Base-by-base conservation (phyloP, 768 basidiomycete species). In the Mycena capillaripes region DNA sequence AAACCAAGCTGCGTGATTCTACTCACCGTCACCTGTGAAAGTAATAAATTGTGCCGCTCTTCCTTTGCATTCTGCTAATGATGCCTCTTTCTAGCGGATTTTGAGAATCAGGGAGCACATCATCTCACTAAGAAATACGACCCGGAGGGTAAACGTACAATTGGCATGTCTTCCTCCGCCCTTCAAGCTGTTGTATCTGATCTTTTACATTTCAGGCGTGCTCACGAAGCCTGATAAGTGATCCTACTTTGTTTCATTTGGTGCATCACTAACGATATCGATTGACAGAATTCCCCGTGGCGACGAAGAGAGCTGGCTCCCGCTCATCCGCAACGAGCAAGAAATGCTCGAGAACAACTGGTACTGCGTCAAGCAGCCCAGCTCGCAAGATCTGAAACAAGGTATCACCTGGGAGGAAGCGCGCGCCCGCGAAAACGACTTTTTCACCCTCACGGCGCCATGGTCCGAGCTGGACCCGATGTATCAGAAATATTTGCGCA, bases 71-170 rank as follows among this genome's bases (percentile, higher is more conserved):
- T 27, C 5, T n/a, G n/a, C n/a, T n/a, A n/a, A n/a, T n/a, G n/a
- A n/a, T n/a, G n/a, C n/a, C n/a, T n/a, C n/a, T n/a, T 53, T 4
- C 10, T 66, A 95, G 94, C 93, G 63, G 93, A 95, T 71, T 93
- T 93, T 23, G 92, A 95, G 74, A 95, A 93, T 48, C 93, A 95
- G 78, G 91, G 91, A 0, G 93, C 93, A 0, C 89, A 92, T 69
- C 82, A 87, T n/a, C 81, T 95, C 0, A 89, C 92, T 0, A 91
- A 90, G 75, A 58, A 82, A 19, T 81, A 87, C 58, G 93, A 95
- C 71, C 89, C 90, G 0, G 81, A 88, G 1, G 93, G 93, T 0
- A 86, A 85, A 58, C 86, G 93, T 3, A 95, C 93, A 0, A 91
- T 95, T 19, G 93, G 94, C 92, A 71, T 19, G 86, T 12, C n/a